A percentile compares a stretch with the other conserved stretches of the same genome.
Conservation (phyloP, 805 yeast species). For the Debaryomyces maramus region DNA sequence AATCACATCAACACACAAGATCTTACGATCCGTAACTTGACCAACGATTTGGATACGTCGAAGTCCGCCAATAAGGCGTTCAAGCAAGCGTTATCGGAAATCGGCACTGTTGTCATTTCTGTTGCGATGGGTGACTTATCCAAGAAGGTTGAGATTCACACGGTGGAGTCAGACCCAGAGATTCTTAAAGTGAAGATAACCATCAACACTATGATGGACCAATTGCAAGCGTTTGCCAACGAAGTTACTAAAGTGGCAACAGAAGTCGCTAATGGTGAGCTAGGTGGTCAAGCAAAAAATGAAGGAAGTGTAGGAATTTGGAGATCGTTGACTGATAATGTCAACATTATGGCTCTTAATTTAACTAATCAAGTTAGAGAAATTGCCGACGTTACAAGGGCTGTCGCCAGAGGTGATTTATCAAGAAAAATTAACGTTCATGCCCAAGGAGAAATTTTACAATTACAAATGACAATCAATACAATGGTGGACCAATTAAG, state of each 20-base stretch:
- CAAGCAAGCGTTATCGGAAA: slow-evolving; percentile 70
- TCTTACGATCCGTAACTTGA: slow-evolving; percentile 22
- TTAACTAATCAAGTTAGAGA: slow-evolving; percentile 71
- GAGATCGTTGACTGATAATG: slow-evolving; percentile 81
- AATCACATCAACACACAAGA: slow-evolving; percentile 33
- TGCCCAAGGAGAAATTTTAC: slow-evolving; percentile 88
- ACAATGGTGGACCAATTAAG: slow-evolving; percentile 86
- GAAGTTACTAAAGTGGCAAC: slow-evolving; percentile 86
- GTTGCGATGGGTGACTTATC: slow-evolving; percentile 88
- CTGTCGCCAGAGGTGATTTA: slow-evolving; percentile 84
- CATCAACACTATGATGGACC: slow-evolving; percentile 87
- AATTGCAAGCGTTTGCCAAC: slow-evolving; percentile 73
- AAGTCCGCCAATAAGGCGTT: slow-evolving; percentile 67
- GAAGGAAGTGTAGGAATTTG: slow-evolving; percentile 87
- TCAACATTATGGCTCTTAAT: slow-evolving; percentile 85
- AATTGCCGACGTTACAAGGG: slow-evolving; percentile 85
- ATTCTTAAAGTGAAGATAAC: slow-evolving; percentile 77
- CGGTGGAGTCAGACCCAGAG: slow-evolving; percentile 74
- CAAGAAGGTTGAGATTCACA: slow-evolving; percentile 73
- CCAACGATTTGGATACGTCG: slow-evolving; percentile 34
- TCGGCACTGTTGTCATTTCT: slow-evolving; percentile 82
- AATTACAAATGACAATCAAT: slow-evolving; percentile 81
- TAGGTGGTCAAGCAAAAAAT: slow-evolving; percentile 86
- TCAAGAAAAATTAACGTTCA: slow-evolving; percentile 83
- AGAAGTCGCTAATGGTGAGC: slow-evolving; percentile 85